Percentiles rank a stretch among this genome's conserved stretches.
Evolutionary conservation across 176 grass and related monocot species (phyloP).

Genomic region (Dactylis glomerata): DNA sequence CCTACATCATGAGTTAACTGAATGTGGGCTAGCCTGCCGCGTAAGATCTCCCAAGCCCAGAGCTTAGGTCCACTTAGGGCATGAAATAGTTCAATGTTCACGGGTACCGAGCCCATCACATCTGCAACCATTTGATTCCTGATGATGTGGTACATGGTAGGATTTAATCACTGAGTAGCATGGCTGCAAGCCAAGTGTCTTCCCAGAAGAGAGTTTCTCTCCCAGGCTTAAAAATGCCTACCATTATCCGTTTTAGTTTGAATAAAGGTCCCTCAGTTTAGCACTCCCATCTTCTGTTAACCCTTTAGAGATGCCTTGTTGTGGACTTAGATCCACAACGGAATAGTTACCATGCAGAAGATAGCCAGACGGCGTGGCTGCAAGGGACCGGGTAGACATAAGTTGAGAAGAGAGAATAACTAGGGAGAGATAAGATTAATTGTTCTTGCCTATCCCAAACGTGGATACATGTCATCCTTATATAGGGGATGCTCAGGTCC

Average conservation of each 20-base stretch:
- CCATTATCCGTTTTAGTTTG: not conserved
- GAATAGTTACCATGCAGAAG: too few species aligned
- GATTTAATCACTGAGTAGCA: not conserved
- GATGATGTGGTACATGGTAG: not conserved
- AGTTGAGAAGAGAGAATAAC: too few species aligned
- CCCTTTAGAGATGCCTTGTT: not conserved
- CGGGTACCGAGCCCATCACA: not conserved
- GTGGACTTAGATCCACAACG: too few species aligned
- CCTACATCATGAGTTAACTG: not conserved
- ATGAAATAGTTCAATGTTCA: not conserved
- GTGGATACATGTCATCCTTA: too few species aligned
- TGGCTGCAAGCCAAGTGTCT: not conserved
- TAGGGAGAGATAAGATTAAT: too few species aligned
- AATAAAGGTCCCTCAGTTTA: conserved; percentile 12
- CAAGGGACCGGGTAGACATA: too few species aligned
- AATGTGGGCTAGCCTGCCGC: not conserved
- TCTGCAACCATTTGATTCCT: not conserved
- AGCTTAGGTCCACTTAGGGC: not conserved
- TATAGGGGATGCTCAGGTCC: too few species aligned
- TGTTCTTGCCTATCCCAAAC: too few species aligned
- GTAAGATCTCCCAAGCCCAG: not conserved
- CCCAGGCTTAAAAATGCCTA: not conserved
- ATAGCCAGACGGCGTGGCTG: too few species aligned
- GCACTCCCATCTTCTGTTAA: conserved; percentile 8
- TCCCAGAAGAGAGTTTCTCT: not conserved